Base-by-base conservation (phyloP, 441 rosid species). In the Gossypium aridum region DNA sequence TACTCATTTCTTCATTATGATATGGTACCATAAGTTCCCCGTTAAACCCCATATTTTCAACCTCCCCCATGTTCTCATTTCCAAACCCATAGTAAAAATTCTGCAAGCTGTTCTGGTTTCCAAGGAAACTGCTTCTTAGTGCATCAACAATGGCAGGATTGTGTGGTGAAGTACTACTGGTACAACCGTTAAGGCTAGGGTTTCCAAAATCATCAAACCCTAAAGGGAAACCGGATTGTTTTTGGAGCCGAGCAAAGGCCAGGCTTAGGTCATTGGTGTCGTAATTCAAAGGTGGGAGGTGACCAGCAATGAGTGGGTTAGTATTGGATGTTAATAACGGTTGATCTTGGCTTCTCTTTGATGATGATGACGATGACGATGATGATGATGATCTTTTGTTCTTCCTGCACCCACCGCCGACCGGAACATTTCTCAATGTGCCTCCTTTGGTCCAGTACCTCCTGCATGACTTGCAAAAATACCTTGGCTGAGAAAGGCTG, bases 371-470 rank as follows among this genome's bases (percentile, higher is more conserved):
- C 26, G 26, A 23, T 23, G 26, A 23, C 26, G 26, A 23, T 3
- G 31, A 28, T 4, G 34, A 85, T 10, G 88, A 79, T 1, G 96
- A 82, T 70, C 96, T 80, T 69, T 87, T 91, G 93, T 85, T 91
- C 79, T 86, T 93, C 77, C 96, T 56, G 80, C 91, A 91, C 4
- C 98, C 96, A n/a, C 98, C 97, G 0, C 98, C 98, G 1, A 93
- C 94, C 0, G 98, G 98, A 55, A 93, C 94, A 78, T 91, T 90
- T 67, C 98, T 83, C 59, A 93, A 81, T 2, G 97, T 93, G 75
- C 98, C 98, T 0, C 98, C 98, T 80, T 93, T 91, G 31, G 98
- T 93, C 98, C 98, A 94, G 64, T 94, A 94, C 79, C 98, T 83
- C 53, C 97, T 77, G 83, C 98, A 94, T 16, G 96, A 83, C 81